These are phyloP conservation scores for Geotrichum bryndzae DNA, from an alignment of 1,139 yeast genomes.

Conservation along the genomic window DNA sequence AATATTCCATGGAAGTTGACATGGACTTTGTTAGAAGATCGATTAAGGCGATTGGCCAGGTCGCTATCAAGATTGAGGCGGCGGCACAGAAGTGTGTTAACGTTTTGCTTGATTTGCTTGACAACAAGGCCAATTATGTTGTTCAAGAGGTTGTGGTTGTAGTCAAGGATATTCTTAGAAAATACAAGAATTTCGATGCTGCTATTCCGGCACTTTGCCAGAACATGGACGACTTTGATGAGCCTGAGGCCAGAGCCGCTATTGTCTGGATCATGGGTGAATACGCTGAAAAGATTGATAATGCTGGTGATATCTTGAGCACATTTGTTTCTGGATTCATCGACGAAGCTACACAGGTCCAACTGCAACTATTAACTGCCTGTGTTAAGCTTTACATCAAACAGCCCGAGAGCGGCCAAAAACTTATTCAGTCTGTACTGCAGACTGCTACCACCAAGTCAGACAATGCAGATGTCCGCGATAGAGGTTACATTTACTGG, in stretches of 20 bases:
- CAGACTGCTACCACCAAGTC: constrained; percentile 73
- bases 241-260: constrained; percentile 62
- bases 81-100: constrained; percentile 68
- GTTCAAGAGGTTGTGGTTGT: constrained; percentile 77
- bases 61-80: constrained; percentile 71
- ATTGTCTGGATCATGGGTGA: constrained; percentile 88
- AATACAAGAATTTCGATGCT: constrained; percentile 59
- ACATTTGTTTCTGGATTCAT: constrained; percentile 56
- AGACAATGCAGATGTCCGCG: constrained; percentile 89
- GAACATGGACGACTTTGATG: constrained; percentile 53
- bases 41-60: constrained; percentile 77
- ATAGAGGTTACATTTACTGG: constrained; percentile 93
- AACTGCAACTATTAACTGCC: constrained; percentile 68
- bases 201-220: constrained; percentile 66
- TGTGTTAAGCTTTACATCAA: constrained; percentile 67
- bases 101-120: constrained; percentile 64
- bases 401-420: constrained; percentile 42
- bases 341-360: constrained; percentile 71
- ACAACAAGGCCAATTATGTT: constrained; percentile 69
- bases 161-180: constrained; percentile 68
- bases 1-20: constrained; percentile 90
- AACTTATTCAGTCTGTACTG: constrained; percentile 61
- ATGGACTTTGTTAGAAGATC: constrained; percentile 80
- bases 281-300: constrained; percentile 68
- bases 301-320: constrained; percentile 41